A percentile compares a stretch with the other conserved stretches of the same genome.
phyloP scores from a whole-genome alignment of 2,329 filamentous ascomycete species.

The Phaeosphaeria sp. region DNA sequence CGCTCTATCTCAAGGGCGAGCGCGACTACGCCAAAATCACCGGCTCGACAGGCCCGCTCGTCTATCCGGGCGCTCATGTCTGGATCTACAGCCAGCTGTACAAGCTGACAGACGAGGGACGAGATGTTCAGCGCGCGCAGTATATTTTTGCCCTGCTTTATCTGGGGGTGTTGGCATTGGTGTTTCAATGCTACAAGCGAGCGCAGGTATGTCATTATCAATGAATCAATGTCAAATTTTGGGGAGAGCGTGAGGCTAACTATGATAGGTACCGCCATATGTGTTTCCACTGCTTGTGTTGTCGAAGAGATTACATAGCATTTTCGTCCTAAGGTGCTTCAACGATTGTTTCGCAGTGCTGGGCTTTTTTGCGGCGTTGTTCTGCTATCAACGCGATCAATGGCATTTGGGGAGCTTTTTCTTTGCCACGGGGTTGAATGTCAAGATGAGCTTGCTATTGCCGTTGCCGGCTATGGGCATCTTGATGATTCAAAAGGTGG shows the following conservation, averaged over 20 bases:
- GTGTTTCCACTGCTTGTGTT: slow-evolving; percentile 83
- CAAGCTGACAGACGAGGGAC: slow-evolving; percentile 75
- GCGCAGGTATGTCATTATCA: slow-evolving; percentile 63
- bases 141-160: slow-evolving; percentile 82
- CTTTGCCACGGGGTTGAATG: slow-evolving; percentile 81
- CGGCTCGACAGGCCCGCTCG: slow-evolving; percentile 88
- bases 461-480: slow-evolving; percentile 80
- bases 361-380: slow-evolving; percentile 83
- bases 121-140: slow-evolving; percentile 81
- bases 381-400: slow-evolving; percentile 73
- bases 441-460: slow-evolving; percentile 93
- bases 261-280: slow-evolving; percentile 76
- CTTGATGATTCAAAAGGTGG: slow-evolving; percentile 75
- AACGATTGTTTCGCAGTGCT: slow-evolving; percentile 92
- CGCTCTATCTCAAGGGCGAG: slow-evolving; percentile 81
- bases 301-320: slow-evolving; percentile 91
- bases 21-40: slow-evolving; percentile 85
- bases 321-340: slow-evolving; percentile 91
- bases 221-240: neutral
- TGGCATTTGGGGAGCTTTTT: slow-evolving; percentile 76
- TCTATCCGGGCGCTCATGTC: slow-evolving; percentile 93
- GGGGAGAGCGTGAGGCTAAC: neutral
- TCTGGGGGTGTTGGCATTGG: slow-evolving; percentile 73
- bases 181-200: slow-evolving; percentile 80
- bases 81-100: slow-evolving; percentile 87